Conservation (phyloP, 73 alveolate genomes). For the Paramecium caudatum region DNA sequence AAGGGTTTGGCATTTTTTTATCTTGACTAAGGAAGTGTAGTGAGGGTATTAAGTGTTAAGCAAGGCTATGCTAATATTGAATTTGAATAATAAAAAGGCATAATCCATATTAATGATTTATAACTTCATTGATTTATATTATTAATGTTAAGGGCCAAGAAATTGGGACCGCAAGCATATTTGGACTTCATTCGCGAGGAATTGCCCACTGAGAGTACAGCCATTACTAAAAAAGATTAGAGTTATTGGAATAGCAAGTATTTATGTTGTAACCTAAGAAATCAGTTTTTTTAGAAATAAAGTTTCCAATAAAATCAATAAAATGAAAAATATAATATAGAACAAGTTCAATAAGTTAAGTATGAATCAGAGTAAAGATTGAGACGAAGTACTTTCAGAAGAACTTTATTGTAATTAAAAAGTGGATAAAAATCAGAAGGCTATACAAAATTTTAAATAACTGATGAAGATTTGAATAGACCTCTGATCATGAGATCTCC, state of each 20-base stretch:
- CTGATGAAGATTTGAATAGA: neutral
- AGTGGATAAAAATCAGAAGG: neutral
- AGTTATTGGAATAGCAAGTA: slow-evolving; percentile 48
- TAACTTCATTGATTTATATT: slow-evolving; percentile 11
- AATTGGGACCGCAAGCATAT: neutral
- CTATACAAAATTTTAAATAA: neutral
- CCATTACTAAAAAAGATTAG: slow-evolving; percentile 12
- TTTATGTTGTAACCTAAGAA: slow-evolving; percentile 33
- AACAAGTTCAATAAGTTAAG: neutral
- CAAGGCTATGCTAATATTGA: slow-evolving; percentile 21
- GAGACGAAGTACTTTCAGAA: neutral
- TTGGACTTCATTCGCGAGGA: slow-evolving; percentile 11
- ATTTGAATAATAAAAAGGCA: neutral
- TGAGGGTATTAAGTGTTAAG: neutral
- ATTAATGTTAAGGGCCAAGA: slow-evolving; percentile 1
- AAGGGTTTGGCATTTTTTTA: slow-evolving; percentile 9
- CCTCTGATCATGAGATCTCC: neutral
- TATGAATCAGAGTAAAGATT: slow-evolving; percentile 22
- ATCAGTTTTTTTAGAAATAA: slow-evolving; percentile 13
- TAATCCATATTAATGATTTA: slow-evolving; percentile 31
- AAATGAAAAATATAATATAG: neutral
- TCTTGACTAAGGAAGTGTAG: neutral
- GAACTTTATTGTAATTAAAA: neutral
- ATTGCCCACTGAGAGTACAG: slow-evolving; percentile 1
- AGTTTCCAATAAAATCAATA: neutral